phyloP scores from a whole-genome alignment of 495 filamentous ascomycete genomes.

The Podospora anserina region DNA sequence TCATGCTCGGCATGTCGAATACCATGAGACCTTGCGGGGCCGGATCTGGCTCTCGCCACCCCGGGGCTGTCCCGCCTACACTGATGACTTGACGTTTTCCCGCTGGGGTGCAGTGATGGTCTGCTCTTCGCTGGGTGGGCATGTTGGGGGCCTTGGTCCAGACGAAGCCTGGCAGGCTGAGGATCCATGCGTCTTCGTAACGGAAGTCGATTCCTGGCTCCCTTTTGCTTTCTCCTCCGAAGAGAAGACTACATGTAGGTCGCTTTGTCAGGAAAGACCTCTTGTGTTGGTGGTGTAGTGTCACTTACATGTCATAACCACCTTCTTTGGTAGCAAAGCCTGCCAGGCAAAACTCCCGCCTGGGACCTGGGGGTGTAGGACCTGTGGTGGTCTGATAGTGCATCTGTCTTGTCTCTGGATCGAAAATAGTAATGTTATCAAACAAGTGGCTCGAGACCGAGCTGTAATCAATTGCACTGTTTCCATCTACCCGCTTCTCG shows the following conservation, averaged over 20 bases:
- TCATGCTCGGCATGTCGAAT: constrained; percentile 4
- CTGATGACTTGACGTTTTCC: constrained; percentile 5
- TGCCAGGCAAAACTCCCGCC: not conserved
- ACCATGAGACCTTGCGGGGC: not conserved
- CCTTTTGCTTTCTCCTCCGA: not conserved
- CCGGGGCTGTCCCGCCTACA: not conserved
- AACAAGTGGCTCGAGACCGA: not conserved
- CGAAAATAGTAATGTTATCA: not conserved
- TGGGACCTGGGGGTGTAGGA: not conserved
- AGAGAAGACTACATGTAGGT: not conserved
- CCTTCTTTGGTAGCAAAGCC: not conserved
- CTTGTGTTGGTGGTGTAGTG: not conserved
- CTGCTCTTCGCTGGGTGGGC: not conserved
- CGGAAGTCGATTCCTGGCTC: not conserved
- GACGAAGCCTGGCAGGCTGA: constrained; percentile 8
- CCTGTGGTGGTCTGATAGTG: not conserved
- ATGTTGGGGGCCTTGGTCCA: not conserved
- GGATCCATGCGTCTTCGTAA: not conserved
- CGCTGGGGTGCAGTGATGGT: not conserved
- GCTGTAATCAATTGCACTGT: not conserved
- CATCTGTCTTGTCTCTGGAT: not conserved
- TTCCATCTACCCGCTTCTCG: not conserved
- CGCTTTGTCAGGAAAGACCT: not conserved
- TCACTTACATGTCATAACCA: constrained; percentile 4
- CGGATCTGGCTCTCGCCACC: not conserved